Evolutionary conservation across 176 grass and related monocot species (phyloP).

Genomic region (Oryza rufipogon): DNA sequence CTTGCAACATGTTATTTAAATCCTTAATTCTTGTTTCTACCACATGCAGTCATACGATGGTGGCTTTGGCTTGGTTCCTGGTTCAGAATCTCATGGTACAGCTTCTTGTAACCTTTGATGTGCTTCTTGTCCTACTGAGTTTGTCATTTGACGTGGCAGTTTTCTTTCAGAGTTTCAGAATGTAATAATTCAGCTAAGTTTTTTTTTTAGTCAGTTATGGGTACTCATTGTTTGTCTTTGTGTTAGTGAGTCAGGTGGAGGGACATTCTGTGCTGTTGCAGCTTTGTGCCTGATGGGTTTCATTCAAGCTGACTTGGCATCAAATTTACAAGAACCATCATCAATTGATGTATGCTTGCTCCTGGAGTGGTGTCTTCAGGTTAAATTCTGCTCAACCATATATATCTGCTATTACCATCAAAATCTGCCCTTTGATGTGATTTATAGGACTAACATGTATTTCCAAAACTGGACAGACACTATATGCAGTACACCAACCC

Average conservation of each 20-base stretch:
- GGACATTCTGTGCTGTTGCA: slow-evolving; percentile 86
- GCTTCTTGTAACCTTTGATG: slow-evolving; percentile 17
- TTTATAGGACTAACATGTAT: background rate
- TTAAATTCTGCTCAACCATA: slow-evolving; percentile 17
- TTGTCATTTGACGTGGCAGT: background rate
- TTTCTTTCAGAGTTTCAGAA: slow-evolving; percentile 10
- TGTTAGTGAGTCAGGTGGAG: slow-evolving; percentile 94
- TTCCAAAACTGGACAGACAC: background rate
- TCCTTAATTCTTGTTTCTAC: slow-evolving; percentile 50
- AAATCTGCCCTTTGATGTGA: background rate
- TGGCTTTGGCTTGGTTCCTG: slow-evolving; percentile 90
- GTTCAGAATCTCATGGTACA: slow-evolving; percentile 97
- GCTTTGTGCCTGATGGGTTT: slow-evolving; percentile 88
- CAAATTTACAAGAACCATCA: slow-evolving; percentile 40
- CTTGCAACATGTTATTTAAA: background rate
- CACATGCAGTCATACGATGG: slow-evolving; percentile 91
- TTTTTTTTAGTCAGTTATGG: slow-evolving; percentile 15
- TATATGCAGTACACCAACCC: background rate
- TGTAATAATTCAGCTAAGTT: background rate
- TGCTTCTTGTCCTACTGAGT: background rate
- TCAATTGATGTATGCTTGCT: slow-evolving; percentile 61
- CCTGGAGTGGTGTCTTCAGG: slow-evolving; percentile 87
- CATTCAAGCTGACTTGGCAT: slow-evolving; percentile 57
- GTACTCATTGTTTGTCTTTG: slow-evolving; percentile 47
- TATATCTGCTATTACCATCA: background rate